Evolutionary conservation across 2,329 filamentous ascomycete species (phyloP).

Genomic region (Harringtonia lauricola): DNA sequence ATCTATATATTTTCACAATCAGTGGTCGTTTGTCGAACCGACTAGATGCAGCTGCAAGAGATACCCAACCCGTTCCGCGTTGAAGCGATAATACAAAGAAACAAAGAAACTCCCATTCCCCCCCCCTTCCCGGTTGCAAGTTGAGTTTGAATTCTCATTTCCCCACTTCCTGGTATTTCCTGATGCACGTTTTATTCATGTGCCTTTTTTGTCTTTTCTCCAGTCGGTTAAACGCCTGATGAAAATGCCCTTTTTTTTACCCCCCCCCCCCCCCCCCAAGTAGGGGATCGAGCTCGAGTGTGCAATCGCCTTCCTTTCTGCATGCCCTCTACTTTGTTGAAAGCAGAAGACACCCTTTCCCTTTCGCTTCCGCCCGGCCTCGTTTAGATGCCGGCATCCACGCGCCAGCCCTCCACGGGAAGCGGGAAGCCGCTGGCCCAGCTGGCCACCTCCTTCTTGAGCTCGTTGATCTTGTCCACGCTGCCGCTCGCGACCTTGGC

Average conservation of each 20-base stretch:
- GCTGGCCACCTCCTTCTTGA: slow-evolving; percentile 78
- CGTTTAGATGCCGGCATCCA: slow-evolving; percentile 45
- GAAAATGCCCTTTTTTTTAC: background rate
- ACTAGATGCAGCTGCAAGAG: too few relatives aligned
- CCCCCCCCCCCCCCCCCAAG: too few relatives aligned
- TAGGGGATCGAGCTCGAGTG: too few relatives aligned
- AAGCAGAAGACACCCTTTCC: background rate
- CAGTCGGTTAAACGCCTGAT: background rate
- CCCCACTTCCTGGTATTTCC: background rate
- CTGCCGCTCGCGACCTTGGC: slow-evolving; percentile 72
- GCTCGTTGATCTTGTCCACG: slow-evolving; percentile 68
- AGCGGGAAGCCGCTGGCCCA: slow-evolving; percentile 92
- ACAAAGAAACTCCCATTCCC: too few relatives aligned
- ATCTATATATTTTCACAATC: background rate
- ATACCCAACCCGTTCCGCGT: too few relatives aligned
- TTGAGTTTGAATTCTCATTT: background rate
- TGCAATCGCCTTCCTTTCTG: too few relatives aligned
- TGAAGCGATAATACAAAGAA: background rate
- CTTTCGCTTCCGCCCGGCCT: background rate
- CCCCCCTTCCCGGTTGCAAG: too few relatives aligned
- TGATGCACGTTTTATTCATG: too few relatives aligned
- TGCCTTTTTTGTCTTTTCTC: background rate
- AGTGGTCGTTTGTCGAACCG: too few relatives aligned
- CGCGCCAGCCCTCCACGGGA: slow-evolving; percentile 65
- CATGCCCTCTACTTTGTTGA: background rate